These are phyloP conservation scores for Eucalyptus regnans DNA, from an alignment of 345 rosid species.

Conservation along the genomic window DNA sequence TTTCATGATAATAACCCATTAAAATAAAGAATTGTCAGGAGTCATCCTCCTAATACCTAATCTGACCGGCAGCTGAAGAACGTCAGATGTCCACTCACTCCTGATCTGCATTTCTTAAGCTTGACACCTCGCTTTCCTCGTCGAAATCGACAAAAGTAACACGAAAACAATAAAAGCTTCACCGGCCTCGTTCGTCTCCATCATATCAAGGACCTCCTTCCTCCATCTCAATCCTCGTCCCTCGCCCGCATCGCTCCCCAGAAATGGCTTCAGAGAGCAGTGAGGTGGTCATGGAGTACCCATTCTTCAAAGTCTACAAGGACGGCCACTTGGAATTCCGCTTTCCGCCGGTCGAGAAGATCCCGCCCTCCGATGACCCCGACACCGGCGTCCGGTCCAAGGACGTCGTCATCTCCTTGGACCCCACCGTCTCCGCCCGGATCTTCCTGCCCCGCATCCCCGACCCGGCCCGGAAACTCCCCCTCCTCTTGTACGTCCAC, in stretches of 20 bases:
- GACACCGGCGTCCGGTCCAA: constrained; percentile 13
- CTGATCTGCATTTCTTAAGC: neutral
- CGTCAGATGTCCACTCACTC: neutral
- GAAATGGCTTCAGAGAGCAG: neutral
- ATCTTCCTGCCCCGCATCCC: constrained; percentile 16
- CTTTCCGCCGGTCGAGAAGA: neutral
- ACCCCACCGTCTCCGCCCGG: constrained; percentile 17
- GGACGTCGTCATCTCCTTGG: constrained; percentile 6
- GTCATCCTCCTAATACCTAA: accelerated
- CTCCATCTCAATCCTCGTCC: neutral
- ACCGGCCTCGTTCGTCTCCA: neutral
- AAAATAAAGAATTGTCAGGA: neutral
- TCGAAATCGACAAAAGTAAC: neutral
- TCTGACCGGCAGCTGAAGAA: neutral
- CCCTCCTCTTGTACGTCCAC: constrained; percentile 10
- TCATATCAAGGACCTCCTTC: neutral
- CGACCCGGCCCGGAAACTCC: constrained; percentile 4
- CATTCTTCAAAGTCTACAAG: constrained; percentile 17
- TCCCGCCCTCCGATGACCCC: constrained; percentile 8
- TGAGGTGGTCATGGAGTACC: constrained; percentile 12
- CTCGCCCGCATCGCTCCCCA: neutral
- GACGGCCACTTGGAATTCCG: constrained; percentile 5
- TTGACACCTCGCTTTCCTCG: neutral
- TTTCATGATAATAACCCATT: neutral
- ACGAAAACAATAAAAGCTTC: neutral